Evolutionary conservation across 2,329 filamentous ascomycete genomes (phyloP).

Genomic region (Calonectria fujianensis): DNA sequence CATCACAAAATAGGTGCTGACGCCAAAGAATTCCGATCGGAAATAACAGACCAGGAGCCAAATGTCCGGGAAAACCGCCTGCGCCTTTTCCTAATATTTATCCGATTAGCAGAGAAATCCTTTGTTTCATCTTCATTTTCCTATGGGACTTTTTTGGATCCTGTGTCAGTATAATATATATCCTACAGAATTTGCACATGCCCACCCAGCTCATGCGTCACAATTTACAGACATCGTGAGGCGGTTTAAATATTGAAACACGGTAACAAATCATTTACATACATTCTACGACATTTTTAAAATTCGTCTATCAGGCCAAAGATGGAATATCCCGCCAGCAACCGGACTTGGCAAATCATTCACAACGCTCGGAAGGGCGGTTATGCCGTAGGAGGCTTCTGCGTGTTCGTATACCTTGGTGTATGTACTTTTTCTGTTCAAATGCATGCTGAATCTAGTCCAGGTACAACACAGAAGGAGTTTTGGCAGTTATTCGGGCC

Average conservation of each 20-base stretch:
- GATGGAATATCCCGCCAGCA: conserved; percentile 21
- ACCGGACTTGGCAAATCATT: conserved; percentile 28
- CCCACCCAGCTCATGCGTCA: neutral
- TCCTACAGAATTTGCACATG: neutral
- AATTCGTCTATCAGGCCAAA: neutral
- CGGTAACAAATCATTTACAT: no score
- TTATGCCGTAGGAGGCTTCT: conserved; percentile 29
- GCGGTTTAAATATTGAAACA: no score
- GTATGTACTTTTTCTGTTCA: no score
- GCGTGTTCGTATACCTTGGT: neutral
- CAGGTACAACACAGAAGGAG: conserved; percentile 26
- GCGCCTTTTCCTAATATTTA: neutral
- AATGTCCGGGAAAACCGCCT: neutral
- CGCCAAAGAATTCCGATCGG: neutral
- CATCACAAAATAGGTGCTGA: neutral
- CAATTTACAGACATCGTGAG: neutral
- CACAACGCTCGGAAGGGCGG: conserved; percentile 24
- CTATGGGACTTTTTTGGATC: neutral
- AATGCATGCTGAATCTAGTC: neutral
- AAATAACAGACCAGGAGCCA: neutral
- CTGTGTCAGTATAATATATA: neutral
- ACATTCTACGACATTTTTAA: no score
- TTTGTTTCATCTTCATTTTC: neutral
- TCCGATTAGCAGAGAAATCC: neutral
- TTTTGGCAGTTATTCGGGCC: conserved; percentile 22